phyloP scores from a whole-genome alignment of 2,329 filamentous ascomycete genomes.

The Colletotrichum liaoningense region DNA sequence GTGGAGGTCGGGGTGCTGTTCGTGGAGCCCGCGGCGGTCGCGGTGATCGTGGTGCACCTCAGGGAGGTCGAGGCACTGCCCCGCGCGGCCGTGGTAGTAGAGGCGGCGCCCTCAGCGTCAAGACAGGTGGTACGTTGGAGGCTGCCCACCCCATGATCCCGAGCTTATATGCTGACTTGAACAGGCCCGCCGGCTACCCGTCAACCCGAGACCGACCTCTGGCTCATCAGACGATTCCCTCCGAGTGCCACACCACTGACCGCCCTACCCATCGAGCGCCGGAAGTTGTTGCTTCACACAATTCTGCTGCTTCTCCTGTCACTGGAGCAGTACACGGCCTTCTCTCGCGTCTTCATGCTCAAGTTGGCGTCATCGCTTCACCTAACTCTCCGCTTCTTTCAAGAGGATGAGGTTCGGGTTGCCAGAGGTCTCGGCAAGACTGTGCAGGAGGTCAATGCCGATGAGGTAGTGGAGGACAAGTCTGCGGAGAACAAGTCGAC shows the following conservation, averaged over 20 bases:
- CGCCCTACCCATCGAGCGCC: constrained; percentile 68
- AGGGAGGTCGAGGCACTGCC: constrained; percentile 23
- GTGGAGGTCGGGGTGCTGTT: constrained; percentile 48
- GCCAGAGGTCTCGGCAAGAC: constrained; percentile 80
- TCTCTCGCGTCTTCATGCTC: constrained; percentile 78
- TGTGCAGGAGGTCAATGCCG: constrained; percentile 62
- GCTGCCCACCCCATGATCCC: background rate
- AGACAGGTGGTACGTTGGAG: constrained; percentile 37
- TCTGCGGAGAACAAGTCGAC: constrained; percentile 72
- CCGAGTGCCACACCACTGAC: constrained; percentile 71
- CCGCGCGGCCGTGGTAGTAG: constrained; percentile 32
- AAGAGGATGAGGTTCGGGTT: constrained; percentile 79
- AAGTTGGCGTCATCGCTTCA: constrained; percentile 77
- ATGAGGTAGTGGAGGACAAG: constrained; percentile 46
- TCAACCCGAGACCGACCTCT: constrained; percentile 54
- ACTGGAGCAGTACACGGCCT: constrained; percentile 80
- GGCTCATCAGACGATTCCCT: constrained; percentile 63
- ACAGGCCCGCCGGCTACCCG: constrained; percentile 6
- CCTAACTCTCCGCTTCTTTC: constrained; percentile 72
- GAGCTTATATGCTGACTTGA: background rate
- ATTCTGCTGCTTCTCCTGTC: constrained; percentile 80
- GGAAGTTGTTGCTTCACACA: constrained; percentile 76
- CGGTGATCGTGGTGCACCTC: constrained; percentile 33
- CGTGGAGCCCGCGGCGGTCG: constrained; percentile 39
- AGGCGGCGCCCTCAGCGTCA: constrained; percentile 27